Conservation (phyloP, 352 stramenopile genomes). For the Pythium diclinum region DNA sequence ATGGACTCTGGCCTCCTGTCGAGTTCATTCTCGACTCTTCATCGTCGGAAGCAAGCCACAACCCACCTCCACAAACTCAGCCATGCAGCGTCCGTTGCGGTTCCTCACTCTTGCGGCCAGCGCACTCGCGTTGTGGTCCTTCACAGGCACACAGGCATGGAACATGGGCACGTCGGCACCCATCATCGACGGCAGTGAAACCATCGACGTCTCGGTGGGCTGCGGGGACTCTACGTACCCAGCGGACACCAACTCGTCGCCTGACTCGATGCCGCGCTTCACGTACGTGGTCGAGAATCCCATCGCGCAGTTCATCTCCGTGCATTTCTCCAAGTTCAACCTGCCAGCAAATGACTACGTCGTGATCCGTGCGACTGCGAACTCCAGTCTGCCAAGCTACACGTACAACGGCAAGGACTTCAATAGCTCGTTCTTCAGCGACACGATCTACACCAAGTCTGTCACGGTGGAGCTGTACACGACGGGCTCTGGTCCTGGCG, state of each 20-base stretch:
- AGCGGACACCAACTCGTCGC: neutral
- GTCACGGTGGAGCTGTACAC: constrained; percentile 54
- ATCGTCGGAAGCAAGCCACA: neutral
- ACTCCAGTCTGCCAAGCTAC: constrained; percentile 23
- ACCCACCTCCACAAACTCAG: neutral
- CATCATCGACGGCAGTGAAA: neutral
- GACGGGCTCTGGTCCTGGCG: neutral
- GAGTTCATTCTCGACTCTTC: constrained; percentile 1
- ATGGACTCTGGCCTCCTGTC: neutral
- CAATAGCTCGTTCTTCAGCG: constrained; percentile 33
- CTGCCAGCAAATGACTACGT: constrained; percentile 54
- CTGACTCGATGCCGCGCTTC: constrained; percentile 29
- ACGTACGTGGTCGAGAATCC: constrained; percentile 41
- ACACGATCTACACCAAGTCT: constrained; percentile 31
- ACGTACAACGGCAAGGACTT: constrained; percentile 34
- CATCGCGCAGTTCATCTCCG: constrained; percentile 45
- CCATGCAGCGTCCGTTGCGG: neutral
- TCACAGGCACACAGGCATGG: neutral
- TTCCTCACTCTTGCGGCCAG: neutral
- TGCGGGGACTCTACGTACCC: constrained; percentile 3
- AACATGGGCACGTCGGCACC: neutral
- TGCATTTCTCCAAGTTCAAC: constrained; percentile 64
- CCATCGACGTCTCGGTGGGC: neutral
- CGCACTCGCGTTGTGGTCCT: neutral
- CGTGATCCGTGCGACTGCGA: constrained; percentile 33